Evolutionary conservation across 2,329 filamentous ascomycete species (phyloP).

Genomic region (Nannizzia gypsea): DNA sequence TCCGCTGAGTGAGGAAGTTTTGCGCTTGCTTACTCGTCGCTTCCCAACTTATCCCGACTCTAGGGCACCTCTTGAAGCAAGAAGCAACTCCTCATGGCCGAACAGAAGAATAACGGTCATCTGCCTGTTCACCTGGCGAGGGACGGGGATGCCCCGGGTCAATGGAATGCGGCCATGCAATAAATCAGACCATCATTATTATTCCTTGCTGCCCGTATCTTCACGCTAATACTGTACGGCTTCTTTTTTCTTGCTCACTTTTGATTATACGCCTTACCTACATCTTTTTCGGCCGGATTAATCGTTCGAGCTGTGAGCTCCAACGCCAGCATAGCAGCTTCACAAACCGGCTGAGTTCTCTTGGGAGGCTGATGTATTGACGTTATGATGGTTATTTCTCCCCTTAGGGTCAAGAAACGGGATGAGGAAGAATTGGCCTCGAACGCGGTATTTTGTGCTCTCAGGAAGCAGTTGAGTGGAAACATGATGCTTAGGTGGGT

Average conservation of each 20-base stretch:
- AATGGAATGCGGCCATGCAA: conserved; percentile 1
- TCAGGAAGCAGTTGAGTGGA: conserved; percentile 23
- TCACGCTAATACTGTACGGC: not conserved
- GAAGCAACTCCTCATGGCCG: not conserved
- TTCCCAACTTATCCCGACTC: not conserved
- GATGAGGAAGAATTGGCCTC: conserved; percentile 23
- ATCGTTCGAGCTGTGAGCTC: not conserved
- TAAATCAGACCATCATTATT: not conserved
- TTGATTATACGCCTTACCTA: not conserved
- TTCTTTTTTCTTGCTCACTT: not conserved
- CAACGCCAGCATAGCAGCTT: not conserved
- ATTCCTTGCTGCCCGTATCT: not conserved
- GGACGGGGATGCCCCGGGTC: not conserved
- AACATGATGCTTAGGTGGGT: not conserved
- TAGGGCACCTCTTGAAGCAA: not conserved
- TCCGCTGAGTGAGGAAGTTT: not conserved
- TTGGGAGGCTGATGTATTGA: not conserved
- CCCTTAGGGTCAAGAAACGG: conserved; percentile 25
- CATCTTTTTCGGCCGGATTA: not conserved
- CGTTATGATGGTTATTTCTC: conserved; percentile 14
- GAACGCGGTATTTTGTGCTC: conserved; percentile 26
- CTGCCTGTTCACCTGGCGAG: not conserved
- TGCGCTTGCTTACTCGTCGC: not conserved
- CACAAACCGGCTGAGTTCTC: not conserved
- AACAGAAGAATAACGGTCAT: not conserved